Evolutionary conservation across 352 stramenopile species (phyloP).

Genomic region (Halophytophthora batemanensis): DNA sequence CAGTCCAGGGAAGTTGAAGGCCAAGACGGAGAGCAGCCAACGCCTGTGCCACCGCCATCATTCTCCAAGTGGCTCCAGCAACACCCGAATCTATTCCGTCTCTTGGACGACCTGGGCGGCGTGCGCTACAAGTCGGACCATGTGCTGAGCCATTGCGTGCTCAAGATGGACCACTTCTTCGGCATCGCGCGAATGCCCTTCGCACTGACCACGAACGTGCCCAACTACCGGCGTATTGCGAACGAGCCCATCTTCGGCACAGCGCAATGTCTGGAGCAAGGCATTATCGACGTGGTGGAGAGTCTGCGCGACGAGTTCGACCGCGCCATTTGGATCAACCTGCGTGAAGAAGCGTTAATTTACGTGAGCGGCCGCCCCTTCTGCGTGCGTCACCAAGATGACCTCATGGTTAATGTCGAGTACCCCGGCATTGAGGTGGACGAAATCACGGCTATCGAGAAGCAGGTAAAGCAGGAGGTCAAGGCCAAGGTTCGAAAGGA

Average conservation of each 20-base stretch:
- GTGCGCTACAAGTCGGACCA: conserved; percentile 84
- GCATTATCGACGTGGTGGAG: conserved; percentile 64
- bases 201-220: conserved; percentile 62
- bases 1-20: conserved; percentile 4
- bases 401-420: conserved; percentile 85
- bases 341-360: conserved; percentile 90
- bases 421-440: conserved; percentile 89
- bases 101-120: conserved; percentile 73
- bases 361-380: conserved; percentile 86
- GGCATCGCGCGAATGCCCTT: conserved; percentile 68
- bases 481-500: conserved; percentile 68
- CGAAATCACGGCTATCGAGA: conserved; percentile 83
- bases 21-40: conserved; percentile 18
- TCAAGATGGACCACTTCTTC: conserved; percentile 91
- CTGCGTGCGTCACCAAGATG: conserved; percentile 74
- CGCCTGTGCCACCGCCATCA: conserved; percentile 26
- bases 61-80: conserved; percentile 85
- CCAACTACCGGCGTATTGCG: conserved; percentile 83
- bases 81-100: conserved; percentile 65
- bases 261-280: conserved; percentile 72
- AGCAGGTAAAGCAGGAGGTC: conserved; percentile 82
- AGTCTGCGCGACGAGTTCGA: conserved; percentile 56
- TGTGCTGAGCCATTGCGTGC: conserved; percentile 72
- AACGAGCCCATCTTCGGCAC: conserved; percentile 85
- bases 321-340: conserved; percentile 87